Evolutionary conservation across 352 stramenopile species (phyloP), one percentile per base, ranked within the genome.

Genomic region (Paralagenidium karlingii): DNA sequence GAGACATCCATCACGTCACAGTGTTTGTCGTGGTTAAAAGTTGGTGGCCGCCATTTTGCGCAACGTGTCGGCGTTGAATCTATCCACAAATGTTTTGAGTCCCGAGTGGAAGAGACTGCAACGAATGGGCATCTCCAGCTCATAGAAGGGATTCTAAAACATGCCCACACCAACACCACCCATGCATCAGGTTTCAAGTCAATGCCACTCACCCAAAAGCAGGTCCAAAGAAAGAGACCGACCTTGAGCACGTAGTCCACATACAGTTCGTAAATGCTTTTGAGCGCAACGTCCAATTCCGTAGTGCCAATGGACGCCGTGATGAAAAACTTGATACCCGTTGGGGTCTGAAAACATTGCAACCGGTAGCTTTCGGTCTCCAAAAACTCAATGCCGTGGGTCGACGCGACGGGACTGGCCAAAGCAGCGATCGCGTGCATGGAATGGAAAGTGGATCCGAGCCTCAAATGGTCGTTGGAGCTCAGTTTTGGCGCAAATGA

Each of bases 211-310:
- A 30, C 21, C 11, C 15, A 22, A 5, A 47, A 3, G 25, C 33
- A 38, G 7, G 13, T 15, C 18, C 46, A 20, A 25, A 12, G 15
- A 20, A 26, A 7, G 5, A 8, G 12, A 24, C 38, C 5, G 49
- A 88, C 82, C 80, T 97, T 97, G 47, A 97, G 83, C 44, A 97
- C 88, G 44, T 93, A 97, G 70, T 97, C 88, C 26, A 94, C 70
- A 55, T 95, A 97, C n/a, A 96, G 53, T 43, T 96, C 84, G 57
- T 97, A 97, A 21, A 97, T 82, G 3, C 68, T 75, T 40, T 69
- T 79, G 46, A 97, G 48, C 3, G 82, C 82, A 19, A 59, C 47
- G 38, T 95, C 85, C 27, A 96, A 47, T 11, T 94, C 82, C 15
- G 64, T 56, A 31, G 82, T 93, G 18, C 71, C 77, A 10, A 91